A percentile compares a stretch with the other conserved stretches of the same genome.
Conservation (phyloP, 805 yeast genomes). For the Cyberlindnera subsufficiens region DNA sequence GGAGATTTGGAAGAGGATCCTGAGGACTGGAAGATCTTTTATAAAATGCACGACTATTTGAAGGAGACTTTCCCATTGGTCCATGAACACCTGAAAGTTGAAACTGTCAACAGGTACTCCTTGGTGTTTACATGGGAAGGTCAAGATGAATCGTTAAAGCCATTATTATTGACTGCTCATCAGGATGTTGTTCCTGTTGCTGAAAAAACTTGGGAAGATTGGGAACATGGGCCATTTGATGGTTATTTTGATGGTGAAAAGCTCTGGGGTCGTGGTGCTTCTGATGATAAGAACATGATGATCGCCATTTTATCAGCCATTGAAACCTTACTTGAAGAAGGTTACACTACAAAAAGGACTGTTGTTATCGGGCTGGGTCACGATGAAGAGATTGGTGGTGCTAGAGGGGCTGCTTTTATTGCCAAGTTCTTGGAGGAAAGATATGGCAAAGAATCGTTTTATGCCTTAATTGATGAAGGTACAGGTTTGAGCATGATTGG, state of each 20-base stretch:
- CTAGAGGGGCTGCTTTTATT: slow-evolving; percentile 51
- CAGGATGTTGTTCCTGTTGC: slow-evolving; percentile 81
- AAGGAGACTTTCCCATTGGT: slow-evolving; percentile 49
- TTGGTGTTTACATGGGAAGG: slow-evolving; percentile 63
- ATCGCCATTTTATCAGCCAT: slow-evolving; percentile 57
- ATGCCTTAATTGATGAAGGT: slow-evolving; percentile 63
- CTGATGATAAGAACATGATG: slow-evolving; percentile 66
- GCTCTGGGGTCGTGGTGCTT: slow-evolving; percentile 70
- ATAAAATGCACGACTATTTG: slow-evolving; percentile 46
- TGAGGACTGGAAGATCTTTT: slow-evolving; percentile 18
- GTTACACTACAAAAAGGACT: slow-evolving; percentile 50
- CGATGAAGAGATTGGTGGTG: slow-evolving; percentile 71
- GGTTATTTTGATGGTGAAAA: slow-evolving; percentile 59
- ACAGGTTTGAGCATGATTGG: slow-evolving; percentile 29
- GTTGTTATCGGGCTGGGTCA: slow-evolving; percentile 61
- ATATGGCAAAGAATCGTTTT: slow-evolving; percentile 55
- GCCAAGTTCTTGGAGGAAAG: slow-evolving; percentile 38
- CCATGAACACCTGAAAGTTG: slow-evolving; percentile 41
- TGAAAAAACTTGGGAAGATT: slow-evolving; percentile 43
- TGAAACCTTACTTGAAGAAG: slow-evolving; percentile 40
- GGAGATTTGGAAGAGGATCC: slow-evolving; percentile 29
- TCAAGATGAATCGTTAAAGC: slow-evolving; percentile 42
- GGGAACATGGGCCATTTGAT: slow-evolving; percentile 63
- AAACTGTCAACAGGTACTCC: slow-evolving; percentile 55
- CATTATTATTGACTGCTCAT: slow-evolving; percentile 68